phyloP scores from a whole-genome alignment of 768 basidiomycete genomes.

The Gelatoporia subvermispora region DNA sequence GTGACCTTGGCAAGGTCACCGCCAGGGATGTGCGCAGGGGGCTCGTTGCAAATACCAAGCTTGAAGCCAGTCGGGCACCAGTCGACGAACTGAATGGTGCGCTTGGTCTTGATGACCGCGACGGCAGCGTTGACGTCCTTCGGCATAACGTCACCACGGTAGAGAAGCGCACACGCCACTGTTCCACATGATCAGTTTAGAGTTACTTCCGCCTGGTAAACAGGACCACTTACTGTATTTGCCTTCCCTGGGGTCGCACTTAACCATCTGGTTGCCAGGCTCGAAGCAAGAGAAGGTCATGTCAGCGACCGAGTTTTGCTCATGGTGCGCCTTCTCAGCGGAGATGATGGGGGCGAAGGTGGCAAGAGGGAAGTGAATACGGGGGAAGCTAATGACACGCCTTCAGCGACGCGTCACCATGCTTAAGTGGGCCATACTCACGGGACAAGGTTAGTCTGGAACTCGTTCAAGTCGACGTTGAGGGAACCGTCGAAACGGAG shows the following conservation, averaged over 20 bases:
- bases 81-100: conserved; percentile 76
- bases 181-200: conserved; percentile 1
- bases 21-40: conserved; percentile 68
- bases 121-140: conserved; percentile 78
- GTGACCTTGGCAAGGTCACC: conserved; percentile 76
- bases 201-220: not conserved
- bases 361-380: conserved; percentile 66
- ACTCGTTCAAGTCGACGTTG: conserved; percentile 68
- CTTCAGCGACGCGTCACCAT: not conserved
- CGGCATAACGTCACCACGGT: conserved; percentile 74
- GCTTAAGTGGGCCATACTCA: conserved; percentile 21
- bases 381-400: conserved; percentile 41
- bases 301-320: conserved; percentile 66
- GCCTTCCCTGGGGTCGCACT: conserved; percentile 75
- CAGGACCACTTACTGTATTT: conserved; percentile 55
- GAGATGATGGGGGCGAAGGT: conserved; percentile 65
- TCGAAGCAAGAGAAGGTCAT: conserved; percentile 77
- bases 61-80: conserved; percentile 82
- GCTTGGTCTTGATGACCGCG: conserved; percentile 69
- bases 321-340: conserved; percentile 59
- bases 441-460: conserved; percentile 68
- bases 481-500: conserved; percentile 63
- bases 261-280: conserved; percentile 74
- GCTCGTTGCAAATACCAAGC: conserved; percentile 74
- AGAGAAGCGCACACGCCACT: conserved; percentile 67